Evolutionary conservation across 192 early-diverging fungal species (phyloP), one percentile per base, ranked within the genome.

Genomic region (Allomyces macrogynus): DNA sequence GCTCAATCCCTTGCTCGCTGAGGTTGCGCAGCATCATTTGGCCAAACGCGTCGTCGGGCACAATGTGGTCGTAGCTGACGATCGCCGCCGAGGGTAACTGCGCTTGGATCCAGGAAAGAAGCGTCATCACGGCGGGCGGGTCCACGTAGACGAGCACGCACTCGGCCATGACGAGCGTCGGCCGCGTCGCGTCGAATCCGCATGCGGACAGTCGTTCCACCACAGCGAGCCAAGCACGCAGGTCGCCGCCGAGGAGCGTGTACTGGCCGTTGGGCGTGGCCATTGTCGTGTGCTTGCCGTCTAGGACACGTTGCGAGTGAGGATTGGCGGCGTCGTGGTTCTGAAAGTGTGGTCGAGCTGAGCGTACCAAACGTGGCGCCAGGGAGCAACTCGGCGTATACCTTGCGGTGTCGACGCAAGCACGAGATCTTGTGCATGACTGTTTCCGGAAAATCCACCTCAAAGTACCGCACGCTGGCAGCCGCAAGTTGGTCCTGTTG

Each of bases 161-260:
- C 72, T 98, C 95, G 65, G 92, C 90, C 8, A 98, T 68, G 64
- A 95, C 90, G 54, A 98, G 71, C 0, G 93, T 98, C 4, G 93
- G 90, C 11, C 79, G 26, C 44, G 80, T 87, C 65, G 23, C 10
- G 40, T 80, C 73, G 12, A 79, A 73, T 3, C 87, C 84, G 24
- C 65, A 67, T 27, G 67, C 68, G 10, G 75, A 22, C 23, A 97
- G 72, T 54, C 77, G 76, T 18, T 81, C 77, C 8, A 82, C 76
- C 18, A 93, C 71, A 1, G 72, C 27, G 0, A 73, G 54, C 43
- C 67, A 93, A 10, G 80, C 65, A 26, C 89, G 79, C 64, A 96
- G 76, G 70, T 98, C 95, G 3, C 85, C 90, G 0, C 88, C 78
- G 7, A 95, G 11, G 49, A 98, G 68, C 66, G 71, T 77, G 66